Conservation (phyloP, 1,284 basidiomycete species). For the Fomes fomentarius region DNA sequence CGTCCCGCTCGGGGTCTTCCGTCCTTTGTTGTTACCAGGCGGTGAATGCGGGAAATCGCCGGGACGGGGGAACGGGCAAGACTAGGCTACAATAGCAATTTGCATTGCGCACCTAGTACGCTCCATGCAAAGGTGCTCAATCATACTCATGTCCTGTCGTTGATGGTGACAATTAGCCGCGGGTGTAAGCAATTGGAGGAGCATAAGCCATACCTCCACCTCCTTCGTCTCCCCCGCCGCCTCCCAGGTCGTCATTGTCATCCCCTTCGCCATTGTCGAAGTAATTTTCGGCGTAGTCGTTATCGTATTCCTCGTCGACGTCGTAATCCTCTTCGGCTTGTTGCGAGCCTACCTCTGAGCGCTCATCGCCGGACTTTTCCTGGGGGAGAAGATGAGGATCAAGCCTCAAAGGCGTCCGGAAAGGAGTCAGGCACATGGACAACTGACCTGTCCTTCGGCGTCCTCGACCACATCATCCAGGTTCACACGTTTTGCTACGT, state of each 20-base stretch:
- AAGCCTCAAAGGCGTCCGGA: too few species aligned
- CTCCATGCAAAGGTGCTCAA: too few species aligned
- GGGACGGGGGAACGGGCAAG: too few species aligned
- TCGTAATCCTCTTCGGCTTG: constrained; percentile 73
- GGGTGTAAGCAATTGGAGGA: too few species aligned
- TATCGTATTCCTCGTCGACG: constrained; percentile 83
- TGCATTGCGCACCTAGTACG: too few species aligned
- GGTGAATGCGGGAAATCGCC: too few species aligned
- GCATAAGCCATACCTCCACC: constrained; percentile 45
- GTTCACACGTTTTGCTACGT: constrained; percentile 51
- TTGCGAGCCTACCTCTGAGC: constrained; percentile 66
- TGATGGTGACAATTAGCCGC: too few species aligned
- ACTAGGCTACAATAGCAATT: too few species aligned
- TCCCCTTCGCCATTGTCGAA: constrained; percentile 85
- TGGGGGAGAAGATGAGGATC: constrained; percentile 36
- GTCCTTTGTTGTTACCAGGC: too few species aligned
- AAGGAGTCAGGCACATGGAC: neutral
- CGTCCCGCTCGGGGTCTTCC: too few species aligned
- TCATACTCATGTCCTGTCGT: too few species aligned
- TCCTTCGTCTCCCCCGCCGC: constrained; percentile 64
- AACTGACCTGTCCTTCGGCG: constrained; percentile 58
- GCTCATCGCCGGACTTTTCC: constrained; percentile 70
- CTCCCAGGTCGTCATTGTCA: constrained; percentile 74
- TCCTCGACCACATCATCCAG: constrained; percentile 70
- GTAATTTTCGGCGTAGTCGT: constrained; percentile 85